Percentiles rank a stretch among this genome's conserved stretches.
phyloP scores from a whole-genome alignment of 1,284 basidiomycete genomes.

The Leucoagaricus sp. region DNA sequence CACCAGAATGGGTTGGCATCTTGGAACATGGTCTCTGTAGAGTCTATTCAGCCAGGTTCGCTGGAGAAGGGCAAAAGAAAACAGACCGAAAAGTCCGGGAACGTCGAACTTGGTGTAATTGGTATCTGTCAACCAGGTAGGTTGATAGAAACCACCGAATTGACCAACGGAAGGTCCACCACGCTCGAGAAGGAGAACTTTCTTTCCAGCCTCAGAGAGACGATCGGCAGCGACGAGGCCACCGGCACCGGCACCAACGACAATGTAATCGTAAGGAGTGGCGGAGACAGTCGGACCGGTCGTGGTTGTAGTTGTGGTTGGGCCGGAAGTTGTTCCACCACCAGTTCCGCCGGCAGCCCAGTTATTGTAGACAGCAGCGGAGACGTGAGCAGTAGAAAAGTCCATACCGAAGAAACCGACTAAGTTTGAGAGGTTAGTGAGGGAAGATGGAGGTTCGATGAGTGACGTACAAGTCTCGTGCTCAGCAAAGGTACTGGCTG shows the following conservation, averaged over 20 bases:
- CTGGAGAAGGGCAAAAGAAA: background rate
- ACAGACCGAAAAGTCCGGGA: conserved; percentile 54
- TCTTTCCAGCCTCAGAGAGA: conserved; percentile 60
- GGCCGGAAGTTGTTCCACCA: conserved; percentile 29
- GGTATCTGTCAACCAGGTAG: conserved; percentile 51
- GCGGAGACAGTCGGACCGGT: conserved; percentile 35
- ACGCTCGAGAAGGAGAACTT: conserved; percentile 60
- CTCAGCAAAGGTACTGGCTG: conserved; percentile 37
- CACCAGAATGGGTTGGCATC: conserved; percentile 60
- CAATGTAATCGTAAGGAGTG: conserved; percentile 61
- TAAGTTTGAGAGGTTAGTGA: conserved; percentile 22
- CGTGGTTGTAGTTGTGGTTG: conserved; percentile 33
- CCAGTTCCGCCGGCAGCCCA: conserved; percentile 52
- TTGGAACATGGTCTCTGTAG: conserved; percentile 57
- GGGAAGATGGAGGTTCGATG: background rate
- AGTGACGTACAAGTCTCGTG: conserved; percentile 34
- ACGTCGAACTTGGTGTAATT: conserved; percentile 66
- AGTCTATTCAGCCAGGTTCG: background rate
- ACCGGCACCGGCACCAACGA: conserved; percentile 60
- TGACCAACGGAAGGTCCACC: conserved; percentile 60
- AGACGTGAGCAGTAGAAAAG: conserved; percentile 48
- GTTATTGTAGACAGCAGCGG: conserved; percentile 43
- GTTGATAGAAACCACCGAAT: conserved; percentile 59
- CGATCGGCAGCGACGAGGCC: conserved; percentile 52
- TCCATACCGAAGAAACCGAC: conserved; percentile 62